Conservation (phyloP, 768 basidiomycete species). For the Termitomyces sp. region DNA sequence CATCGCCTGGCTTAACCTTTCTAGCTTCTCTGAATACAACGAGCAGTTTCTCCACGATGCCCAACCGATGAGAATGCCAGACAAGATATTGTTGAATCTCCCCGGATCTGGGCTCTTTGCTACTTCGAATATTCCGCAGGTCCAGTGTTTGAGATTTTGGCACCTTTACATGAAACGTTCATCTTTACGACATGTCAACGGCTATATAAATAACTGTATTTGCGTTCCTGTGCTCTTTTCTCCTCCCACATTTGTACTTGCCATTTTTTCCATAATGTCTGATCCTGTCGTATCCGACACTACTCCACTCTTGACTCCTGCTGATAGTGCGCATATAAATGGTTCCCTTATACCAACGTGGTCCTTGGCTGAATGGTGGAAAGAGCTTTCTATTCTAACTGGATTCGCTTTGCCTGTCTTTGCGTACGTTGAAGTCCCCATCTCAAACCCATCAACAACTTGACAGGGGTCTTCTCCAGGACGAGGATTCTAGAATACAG, state of each 20-base stretch:
- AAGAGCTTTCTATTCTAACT: constrained; percentile 3
- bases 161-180: background rate
- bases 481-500: constrained; percentile 83
- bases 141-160: background rate
- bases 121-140: background rate
- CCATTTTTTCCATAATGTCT: background rate
- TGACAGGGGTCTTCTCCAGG: constrained; percentile 26
- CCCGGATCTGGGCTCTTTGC: background rate
- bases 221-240: background rate
- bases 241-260: background rate
- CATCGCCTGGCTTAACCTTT: background rate
- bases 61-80: background rate
- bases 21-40: background rate
- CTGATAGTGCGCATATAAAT: background rate
- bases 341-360: background rate
- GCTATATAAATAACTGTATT: background rate
- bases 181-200: background rate
- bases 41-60: background rate
- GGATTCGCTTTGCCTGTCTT: constrained; percentile 3
- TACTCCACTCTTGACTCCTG: background rate
- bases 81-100: background rate
- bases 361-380: background rate
- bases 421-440: background rate
- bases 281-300: background rate
- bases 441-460: background rate